Percentiles rank a stretch among this genome's conserved stretches.
phyloP scores from a whole-genome alignment of 495 filamentous ascomycete species.

The Xylaria telfairii region DNA sequence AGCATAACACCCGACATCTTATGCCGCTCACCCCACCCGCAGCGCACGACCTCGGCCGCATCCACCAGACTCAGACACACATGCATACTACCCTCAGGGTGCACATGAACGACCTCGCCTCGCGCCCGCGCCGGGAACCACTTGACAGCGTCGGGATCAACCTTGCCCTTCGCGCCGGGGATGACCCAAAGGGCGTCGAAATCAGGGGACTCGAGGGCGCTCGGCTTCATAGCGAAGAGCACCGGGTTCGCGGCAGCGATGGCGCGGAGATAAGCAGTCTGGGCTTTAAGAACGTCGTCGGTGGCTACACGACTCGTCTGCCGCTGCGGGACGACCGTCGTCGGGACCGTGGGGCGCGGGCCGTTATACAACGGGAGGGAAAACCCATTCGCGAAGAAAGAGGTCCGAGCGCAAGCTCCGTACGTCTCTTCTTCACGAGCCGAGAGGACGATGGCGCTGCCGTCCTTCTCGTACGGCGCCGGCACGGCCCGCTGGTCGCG shows the following conservation, averaged over 20 bases:
- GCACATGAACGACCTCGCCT: conserved; percentile 43
- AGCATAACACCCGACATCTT: conserved; percentile 34
- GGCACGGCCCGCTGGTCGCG: conserved; percentile 32
- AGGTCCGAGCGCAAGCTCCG: background rate
- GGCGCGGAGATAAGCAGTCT: conserved; percentile 21
- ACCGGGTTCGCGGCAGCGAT: conserved; percentile 28
- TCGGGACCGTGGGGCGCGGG: conserved; percentile 33
- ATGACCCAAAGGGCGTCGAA: conserved; percentile 37
- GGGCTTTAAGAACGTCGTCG: background rate
- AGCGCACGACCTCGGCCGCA: conserved; percentile 37
- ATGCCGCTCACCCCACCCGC: conserved; percentile 44
- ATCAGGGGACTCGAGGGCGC: conserved; percentile 36
- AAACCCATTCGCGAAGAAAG: conserved; percentile 3
- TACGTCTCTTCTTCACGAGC: conserved; percentile 19
- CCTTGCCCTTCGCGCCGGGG: background rate
- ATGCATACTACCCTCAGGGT: conserved; percentile 42
- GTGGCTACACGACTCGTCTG: no score
- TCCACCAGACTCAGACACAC: conserved; percentile 40
- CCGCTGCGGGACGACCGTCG: conserved; percentile 42
- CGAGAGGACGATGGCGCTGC: conserved; percentile 3
- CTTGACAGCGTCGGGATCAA: background rate
- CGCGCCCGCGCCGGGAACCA: conserved; percentile 23
- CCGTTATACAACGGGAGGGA: conserved; percentile 16
- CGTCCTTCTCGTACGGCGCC: conserved; percentile 23
- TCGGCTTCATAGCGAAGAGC: conserved; percentile 30